phyloP scores from a whole-genome alignment of 2,329 filamentous ascomycete species.

The Neurospora sp. region DNA sequence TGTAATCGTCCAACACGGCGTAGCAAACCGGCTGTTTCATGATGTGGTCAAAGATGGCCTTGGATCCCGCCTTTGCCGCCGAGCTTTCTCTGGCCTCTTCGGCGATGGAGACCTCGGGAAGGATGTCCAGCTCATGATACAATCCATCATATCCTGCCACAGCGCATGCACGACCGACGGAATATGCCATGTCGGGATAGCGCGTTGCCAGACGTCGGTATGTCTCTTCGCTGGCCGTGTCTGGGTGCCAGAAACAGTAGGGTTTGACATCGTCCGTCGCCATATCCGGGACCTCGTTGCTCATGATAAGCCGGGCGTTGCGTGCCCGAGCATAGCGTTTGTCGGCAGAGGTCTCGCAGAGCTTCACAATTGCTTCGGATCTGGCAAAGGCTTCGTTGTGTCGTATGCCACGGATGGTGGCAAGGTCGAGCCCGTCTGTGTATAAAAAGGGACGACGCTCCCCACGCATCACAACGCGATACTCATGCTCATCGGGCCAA shows the following conservation, averaged over 20 bases:
- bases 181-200: slow-evolving; percentile 26
- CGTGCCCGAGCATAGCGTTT: slow-evolving; percentile 1
- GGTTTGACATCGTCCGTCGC: slow-evolving; percentile 1
- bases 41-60: slow-evolving; percentile 22
- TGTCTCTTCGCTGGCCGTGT: slow-evolving; percentile 21
- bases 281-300: slow-evolving; percentile 9
- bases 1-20: slow-evolving; percentile 28
- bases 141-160: slow-evolving; percentile 27
- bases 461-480: neutral
- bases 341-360: neutral
- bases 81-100: slow-evolving; percentile 8
- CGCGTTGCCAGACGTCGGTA: slow-evolving; percentile 22
- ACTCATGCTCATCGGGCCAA: neutral
- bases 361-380: neutral
- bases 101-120: slow-evolving; percentile 8
- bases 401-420: neutral
- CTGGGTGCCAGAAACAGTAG: slow-evolving; percentile 11
- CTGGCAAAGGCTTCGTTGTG: neutral
- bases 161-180: slow-evolving; percentile 28
- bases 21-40: slow-evolving; percentile 21
- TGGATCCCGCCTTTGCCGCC: neutral
- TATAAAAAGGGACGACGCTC: neutral
- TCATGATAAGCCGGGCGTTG: slow-evolving; percentile 12
- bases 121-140: slow-evolving; percentile 15
- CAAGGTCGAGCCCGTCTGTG: neutral